Conservation (phyloP, 345 rosid genomes). For the Iberis pinnata region DNA sequence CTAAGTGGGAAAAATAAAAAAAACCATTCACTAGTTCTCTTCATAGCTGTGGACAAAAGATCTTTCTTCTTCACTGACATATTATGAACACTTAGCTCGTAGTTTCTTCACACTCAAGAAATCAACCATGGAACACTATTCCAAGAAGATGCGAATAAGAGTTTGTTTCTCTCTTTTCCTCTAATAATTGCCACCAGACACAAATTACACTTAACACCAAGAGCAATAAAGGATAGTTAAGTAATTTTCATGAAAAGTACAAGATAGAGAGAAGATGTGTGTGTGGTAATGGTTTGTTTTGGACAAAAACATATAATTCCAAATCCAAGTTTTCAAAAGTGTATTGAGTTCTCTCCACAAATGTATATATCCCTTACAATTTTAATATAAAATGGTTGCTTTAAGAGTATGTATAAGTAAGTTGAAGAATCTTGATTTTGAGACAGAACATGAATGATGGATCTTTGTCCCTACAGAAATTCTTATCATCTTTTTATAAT, state of each 20-base stretch:
- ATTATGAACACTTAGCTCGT: conserved; percentile 28
- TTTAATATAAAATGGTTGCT: not conserved
- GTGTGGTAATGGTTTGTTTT: conserved; percentile 28
- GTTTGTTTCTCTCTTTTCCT: conserved; percentile 23
- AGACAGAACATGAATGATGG: conserved; percentile 20
- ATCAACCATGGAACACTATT: conserved; percentile 41
- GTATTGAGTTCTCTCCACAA: conserved; percentile 23
- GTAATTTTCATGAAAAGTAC: conserved; percentile 9
- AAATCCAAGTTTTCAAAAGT: not conserved
- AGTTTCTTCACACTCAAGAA: conserved; percentile 38
- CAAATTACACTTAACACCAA: conserved; percentile 17
- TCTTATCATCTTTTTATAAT: conserved; percentile 19
- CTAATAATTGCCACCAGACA: conserved; percentile 19
- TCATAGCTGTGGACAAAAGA: conserved; percentile 76
- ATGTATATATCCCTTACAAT: conserved; percentile 14
- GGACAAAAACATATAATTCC: conserved; percentile 13
- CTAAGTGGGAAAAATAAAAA: too few relatives aligned
- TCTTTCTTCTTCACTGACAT: conserved; percentile 69
- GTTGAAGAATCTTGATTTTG: conserved; percentile 17
- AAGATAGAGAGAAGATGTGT: conserved; percentile 24
- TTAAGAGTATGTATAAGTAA: not conserved
- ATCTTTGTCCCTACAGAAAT: conserved; percentile 31
- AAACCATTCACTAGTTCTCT: conserved; percentile 91
- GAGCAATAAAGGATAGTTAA: conserved; percentile 11
- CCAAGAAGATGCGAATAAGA: conserved; percentile 27